Evolutionary conservation across 106 monocot species (phyloP), one percentile per base, ranked within the genome.

Genomic region (Posidonia australis): DNA sequence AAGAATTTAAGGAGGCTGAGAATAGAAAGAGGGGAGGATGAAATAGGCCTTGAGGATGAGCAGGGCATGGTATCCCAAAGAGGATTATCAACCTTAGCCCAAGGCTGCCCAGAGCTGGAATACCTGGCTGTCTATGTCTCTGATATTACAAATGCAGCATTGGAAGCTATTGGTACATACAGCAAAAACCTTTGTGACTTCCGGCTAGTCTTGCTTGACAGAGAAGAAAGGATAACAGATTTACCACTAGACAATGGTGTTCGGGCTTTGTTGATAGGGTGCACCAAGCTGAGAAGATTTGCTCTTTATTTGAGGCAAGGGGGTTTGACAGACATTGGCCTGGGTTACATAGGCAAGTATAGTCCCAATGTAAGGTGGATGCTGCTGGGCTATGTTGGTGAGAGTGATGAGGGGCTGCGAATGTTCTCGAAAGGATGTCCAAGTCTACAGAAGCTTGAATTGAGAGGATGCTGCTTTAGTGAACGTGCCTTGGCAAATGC

Each of bases 51-150:
- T 60, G 90, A 90, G 74, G 87, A 90, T 70, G 96, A 87, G 63
- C 90, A 98, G 27, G 96, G 96, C 7, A 75, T 77, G 46, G 90
- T 90, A 44, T 78, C 96, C 3, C 96, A 90, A 51, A 84, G 71
- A 51, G 90, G 90, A 26, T 59, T 98, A n/a, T 80, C 73, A 5
- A 74, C 80, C 22, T 14, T 98, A 41, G 90, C 96, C 13, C 67
- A 72, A 28, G 96, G 96, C 27, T 98, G 87, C 69, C 75, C 60
- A 16, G 76, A 87, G 62, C 70, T 90, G 52, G 90, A 98, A 65
- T 90, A 98, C 66, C 74, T 98, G 9, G 90, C 96, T n/a, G 80
- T 83, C 9, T 98, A 98, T 63, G 87, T 83, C 5, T 90, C 90
- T 14, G 96, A 96, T 65, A 90, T 90, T 44, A 78, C 72, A n/a